Percentiles rank a stretch among this genome's conserved stretches.
phyloP scores from a whole-genome alignment of 2,329 filamentous ascomycete species.

The Orbilia ellipsospora region DNA sequence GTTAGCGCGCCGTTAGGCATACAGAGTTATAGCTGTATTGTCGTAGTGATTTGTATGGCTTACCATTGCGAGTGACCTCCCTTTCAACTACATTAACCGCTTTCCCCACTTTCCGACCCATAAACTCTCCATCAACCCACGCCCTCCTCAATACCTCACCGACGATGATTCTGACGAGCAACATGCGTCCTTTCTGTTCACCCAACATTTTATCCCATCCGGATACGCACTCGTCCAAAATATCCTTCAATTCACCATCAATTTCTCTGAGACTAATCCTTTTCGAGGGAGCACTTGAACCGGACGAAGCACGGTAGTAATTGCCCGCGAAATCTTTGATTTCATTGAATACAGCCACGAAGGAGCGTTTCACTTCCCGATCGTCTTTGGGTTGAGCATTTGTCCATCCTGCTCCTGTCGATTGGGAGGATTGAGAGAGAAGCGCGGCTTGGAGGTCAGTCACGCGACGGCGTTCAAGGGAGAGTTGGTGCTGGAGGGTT shows the following conservation, averaged over 20 bases:
- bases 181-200: slow-evolving; percentile 23
- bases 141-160: slow-evolving; percentile 23
- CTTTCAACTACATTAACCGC: slow-evolving; percentile 18
- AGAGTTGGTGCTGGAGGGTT: slow-evolving; percentile 25
- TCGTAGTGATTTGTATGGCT: not conserved
- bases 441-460: slow-evolving; percentile 38
- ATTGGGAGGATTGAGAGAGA: slow-evolving; percentile 22
- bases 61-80: slow-evolving; percentile 17
- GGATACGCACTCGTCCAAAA: slow-evolving; percentile 22
- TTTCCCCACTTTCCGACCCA: slow-evolving; percentile 22
- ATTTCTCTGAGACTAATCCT: not conserved
- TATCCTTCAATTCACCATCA: slow-evolving; percentile 27
- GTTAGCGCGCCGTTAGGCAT: not conserved
- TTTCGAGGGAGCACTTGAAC: not conserved
- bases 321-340: slow-evolving; percentile 39
- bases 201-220: slow-evolving; percentile 22
- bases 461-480: slow-evolving; percentile 30
- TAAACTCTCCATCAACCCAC: slow-evolving; percentile 22
- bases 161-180: slow-evolving; percentile 15
- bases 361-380: slow-evolving; percentile 34
- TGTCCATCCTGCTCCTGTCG: slow-evolving; percentile 14
- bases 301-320: slow-evolving; percentile 19
- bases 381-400: slow-evolving; percentile 36
- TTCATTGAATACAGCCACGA: slow-evolving; percentile 20
- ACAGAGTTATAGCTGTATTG: not conserved